A percentile compares a stretch with the other conserved stretches of the same genome.
Evolutionary conservation across 2,329 filamentous ascomycete species (phyloP).

Genomic region (Penicillium paneum): DNA sequence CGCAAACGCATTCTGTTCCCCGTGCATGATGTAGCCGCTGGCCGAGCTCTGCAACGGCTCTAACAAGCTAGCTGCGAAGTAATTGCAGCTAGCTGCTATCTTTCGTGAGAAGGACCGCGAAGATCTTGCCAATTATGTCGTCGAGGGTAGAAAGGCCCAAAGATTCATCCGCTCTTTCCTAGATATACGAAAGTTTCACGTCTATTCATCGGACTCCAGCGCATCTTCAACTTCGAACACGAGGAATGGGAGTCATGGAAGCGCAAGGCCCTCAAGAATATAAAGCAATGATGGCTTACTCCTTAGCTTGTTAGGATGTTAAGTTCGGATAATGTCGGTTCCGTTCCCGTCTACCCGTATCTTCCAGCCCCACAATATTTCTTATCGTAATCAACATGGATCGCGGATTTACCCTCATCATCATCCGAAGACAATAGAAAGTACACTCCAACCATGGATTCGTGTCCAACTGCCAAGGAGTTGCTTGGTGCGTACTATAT

Average conservation of each 20-base stretch:
- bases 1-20: background rate
- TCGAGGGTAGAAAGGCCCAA: conserved; percentile 4
- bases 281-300: background rate
- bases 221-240: background rate
- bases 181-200: background rate
- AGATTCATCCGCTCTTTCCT: conserved; percentile 4
- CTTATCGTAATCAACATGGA: background rate
- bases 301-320: background rate
- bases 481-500: conserved; percentile 25
- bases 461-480: conserved; percentile 29
- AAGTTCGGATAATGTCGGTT: background rate
- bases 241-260: conserved; percentile 2
- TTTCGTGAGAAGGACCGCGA: conserved; percentile 1
- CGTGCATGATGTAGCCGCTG: conserved; percentile 6
- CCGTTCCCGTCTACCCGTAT: background rate
- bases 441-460: conserved; percentile 29
- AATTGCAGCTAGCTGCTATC: conserved; percentile 2
- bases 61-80: conserved; percentile 3
- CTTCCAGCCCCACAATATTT: background rate
- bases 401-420: background rate
- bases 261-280: conserved; percentile 1
- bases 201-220: background rate
- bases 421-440: background rate
- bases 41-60: background rate
- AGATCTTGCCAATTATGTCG: conserved; percentile 25